Evolutionary conservation across 441 rosid species (phyloP), one percentile per base, ranked within the genome.

Genomic region (Gossypium trilobum): DNA sequence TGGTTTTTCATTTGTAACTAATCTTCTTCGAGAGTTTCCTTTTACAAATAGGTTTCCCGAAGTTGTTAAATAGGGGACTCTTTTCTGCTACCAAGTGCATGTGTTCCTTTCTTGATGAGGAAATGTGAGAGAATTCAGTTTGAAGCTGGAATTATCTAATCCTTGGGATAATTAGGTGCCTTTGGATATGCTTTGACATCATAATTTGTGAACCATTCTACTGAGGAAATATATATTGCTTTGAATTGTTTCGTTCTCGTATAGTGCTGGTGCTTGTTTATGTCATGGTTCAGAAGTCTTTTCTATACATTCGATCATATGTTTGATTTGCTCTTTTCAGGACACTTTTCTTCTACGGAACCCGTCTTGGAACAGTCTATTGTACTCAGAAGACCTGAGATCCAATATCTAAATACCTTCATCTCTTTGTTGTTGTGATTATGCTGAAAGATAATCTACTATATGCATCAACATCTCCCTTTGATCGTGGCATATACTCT

Each of bases 261-360:
- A 11, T 25, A 13, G 2, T 33, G 31, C 2, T 31, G 59, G 33
- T 36, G 17, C 52, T 51, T 31, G 31, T 10, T 20, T 44, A 31
- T 58, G 51, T 54, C 42, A 16, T 25, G 59, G 22, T 19, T 50
- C 54, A 0, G n/a, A 55, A 63, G 9, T 46, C 31, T 23, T 58
- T 61, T 44, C 8, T 29, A n/a, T 11, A 23, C 2, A 55, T 33
- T 7, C 4, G 0, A 2, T 25, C 27, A 19, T 65, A 33, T 19
- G 63, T 42, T 65, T 36, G 22, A 4, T 20, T 73, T 44, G n/a
- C n/a, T 23, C 48, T 7, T 51, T 68, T 69, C 87, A 88, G 93
- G 92, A 85, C 42, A 91, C 91, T 5, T 89, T 86, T 85, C 89
- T 89, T 73, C 92, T 83, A 1, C 80, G 85, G 60, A 85, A 89